Percentiles rank a stretch among this genome's conserved stretches.
phyloP scores from a whole-genome alignment of 768 basidiomycete species.

The Cystoderma amianthinum region DNA sequence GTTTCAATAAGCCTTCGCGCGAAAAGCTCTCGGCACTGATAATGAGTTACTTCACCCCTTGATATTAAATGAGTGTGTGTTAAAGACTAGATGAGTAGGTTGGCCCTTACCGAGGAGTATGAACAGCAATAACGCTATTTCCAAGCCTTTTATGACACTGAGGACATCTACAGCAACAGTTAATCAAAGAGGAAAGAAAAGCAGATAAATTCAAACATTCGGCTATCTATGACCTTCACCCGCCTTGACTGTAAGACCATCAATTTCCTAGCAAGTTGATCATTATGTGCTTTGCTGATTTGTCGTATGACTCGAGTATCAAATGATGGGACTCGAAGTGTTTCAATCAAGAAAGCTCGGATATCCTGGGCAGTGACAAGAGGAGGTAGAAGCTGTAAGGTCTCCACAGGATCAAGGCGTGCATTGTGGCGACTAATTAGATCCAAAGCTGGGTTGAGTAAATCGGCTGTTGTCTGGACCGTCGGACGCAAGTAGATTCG shows the following conservation, averaged over 20 bases:
- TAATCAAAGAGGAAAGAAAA: conserved; percentile 3
- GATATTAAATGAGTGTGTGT: neutral
- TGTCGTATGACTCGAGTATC: conserved; percentile 65
- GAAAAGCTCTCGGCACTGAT: conserved; percentile 89
- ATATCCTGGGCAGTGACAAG: conserved; percentile 82
- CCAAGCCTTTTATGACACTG: conserved; percentile 94
- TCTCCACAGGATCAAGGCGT: conserved; percentile 75
- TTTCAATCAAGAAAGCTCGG: conserved; percentile 67
- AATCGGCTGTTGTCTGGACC: conserved; percentile 37
- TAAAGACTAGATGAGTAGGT: neutral
- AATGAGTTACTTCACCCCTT: conserved; percentile 95
- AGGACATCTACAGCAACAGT: conserved; percentile 60
- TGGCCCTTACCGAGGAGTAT: conserved; percentile 67
- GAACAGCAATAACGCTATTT: conserved; percentile 89
- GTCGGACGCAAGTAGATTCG: conserved; percentile 82
- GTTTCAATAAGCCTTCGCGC: conserved; percentile 45
- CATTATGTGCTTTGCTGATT: conserved; percentile 67
- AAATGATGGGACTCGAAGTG: conserved; percentile 58
- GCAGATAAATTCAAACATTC: conserved; percentile 52
- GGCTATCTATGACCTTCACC: conserved; percentile 85
- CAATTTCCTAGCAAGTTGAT: conserved; percentile 66
- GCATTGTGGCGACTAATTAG: conserved; percentile 82
- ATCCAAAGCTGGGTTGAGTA: conserved; percentile 80
- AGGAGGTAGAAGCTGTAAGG: conserved; percentile 83
- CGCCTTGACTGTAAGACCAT: conserved; percentile 74